These are phyloP conservation scores for Tulasnella sp. DNA, from an alignment of 768 basidiomycete species.

Conservation along the genomic window DNA sequence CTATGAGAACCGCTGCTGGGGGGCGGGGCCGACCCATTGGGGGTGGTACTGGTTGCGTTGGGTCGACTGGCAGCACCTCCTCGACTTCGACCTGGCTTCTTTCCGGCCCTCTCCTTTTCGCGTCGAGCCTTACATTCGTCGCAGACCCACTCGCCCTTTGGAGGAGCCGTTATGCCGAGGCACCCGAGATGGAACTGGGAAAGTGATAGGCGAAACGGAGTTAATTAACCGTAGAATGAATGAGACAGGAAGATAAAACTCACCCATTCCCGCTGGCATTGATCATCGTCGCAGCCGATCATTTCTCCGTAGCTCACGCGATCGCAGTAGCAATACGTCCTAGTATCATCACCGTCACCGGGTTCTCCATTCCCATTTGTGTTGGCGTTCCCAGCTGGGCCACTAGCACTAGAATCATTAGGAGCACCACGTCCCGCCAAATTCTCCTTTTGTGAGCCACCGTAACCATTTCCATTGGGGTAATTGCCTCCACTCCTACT, in stretches of 20 bases:
- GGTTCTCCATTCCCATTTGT: conserved; percentile 20
- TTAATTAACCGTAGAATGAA: neutral
- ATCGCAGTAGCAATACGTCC: conserved; percentile 29
- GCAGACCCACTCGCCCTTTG: conserved; percentile 22
- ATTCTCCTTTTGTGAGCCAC: neutral
- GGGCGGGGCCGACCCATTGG: neutral
- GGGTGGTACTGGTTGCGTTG: neutral
- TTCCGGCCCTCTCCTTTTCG: neutral
- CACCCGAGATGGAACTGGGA: conserved; percentile 23
- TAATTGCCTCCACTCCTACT: neutral
- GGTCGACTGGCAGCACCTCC: neutral
- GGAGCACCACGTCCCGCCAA: neutral
- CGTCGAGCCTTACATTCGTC: conserved; percentile 14
- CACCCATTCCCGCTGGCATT: conserved; percentile 36
- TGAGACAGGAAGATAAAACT: conserved; percentile 22
- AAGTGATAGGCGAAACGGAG: neutral
- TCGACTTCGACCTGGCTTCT: conserved; percentile 7
- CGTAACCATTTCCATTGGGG: conserved; percentile 15
- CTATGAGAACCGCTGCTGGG: neutral
- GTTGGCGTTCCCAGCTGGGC: neutral
- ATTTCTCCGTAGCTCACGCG: conserved; percentile 33
- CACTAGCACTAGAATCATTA: neutral
- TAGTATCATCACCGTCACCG: conserved; percentile 23
- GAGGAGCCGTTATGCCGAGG: conserved; percentile 13
- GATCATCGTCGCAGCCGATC: conserved; percentile 34